These are phyloP conservation scores for Ceratocystis alfenasii DNA, from an alignment of 2,329 filamentous ascomycete species.

Conservation along the genomic window DNA sequence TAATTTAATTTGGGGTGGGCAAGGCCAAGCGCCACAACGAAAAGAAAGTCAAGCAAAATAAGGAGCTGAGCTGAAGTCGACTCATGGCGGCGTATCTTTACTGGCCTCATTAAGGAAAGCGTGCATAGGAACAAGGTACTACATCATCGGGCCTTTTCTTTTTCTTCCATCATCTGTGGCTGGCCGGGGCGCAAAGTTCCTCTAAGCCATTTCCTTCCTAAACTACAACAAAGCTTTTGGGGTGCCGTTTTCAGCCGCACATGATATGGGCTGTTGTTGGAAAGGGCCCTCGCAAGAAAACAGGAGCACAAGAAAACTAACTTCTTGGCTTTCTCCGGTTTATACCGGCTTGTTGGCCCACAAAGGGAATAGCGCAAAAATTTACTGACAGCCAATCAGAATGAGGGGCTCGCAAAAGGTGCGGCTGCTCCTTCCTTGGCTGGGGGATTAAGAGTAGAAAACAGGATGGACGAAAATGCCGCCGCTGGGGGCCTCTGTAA, in stretches of 20 bases:
- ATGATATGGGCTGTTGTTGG: neutral
- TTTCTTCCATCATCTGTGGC: neutral
- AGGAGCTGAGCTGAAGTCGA: too few relatives aligned
- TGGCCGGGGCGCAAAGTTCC: neutral
- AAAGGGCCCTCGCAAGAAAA: too few relatives aligned
- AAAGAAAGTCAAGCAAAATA: neutral
- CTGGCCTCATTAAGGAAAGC: neutral
- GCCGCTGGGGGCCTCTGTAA: neutral
- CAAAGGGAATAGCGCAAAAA: conserved; percentile 14
- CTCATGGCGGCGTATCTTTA: neutral
- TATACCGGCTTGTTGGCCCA: conserved; percentile 8
- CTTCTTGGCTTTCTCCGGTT: conserved; percentile 9
- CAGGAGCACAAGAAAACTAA: too few relatives aligned
- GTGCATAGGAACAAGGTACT: neutral
- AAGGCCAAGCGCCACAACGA: neutral
- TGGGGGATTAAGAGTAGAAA: neutral
- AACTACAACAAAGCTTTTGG: neutral
- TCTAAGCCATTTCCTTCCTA: neutral
- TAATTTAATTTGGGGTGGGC: neutral
- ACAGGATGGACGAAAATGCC: neutral
- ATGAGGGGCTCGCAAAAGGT: neutral
- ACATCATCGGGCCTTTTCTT: conserved; percentile 14
- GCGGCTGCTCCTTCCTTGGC: conserved; percentile 17
- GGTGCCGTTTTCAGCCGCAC: conserved; percentile 18
- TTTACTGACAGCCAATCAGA: neutral